Percentiles rank a stretch among this genome's conserved stretches.
These are phyloP conservation scores for Hyaloperonospora brassicae DNA, from an alignment of 352 stramenopile genomes.

Conservation along the genomic window DNA sequence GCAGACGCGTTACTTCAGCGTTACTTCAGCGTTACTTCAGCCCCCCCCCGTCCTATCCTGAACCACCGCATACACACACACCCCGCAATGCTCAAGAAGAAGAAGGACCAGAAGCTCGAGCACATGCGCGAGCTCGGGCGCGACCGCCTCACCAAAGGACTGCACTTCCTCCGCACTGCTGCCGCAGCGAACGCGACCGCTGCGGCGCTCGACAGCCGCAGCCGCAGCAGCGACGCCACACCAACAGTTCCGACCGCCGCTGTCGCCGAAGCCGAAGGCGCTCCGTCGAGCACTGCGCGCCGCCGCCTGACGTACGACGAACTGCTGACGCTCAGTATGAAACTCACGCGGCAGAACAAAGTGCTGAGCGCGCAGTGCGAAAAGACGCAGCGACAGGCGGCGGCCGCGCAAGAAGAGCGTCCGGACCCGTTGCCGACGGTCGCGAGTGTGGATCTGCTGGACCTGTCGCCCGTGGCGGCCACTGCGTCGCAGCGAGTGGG, in stretches of 20 bases:
- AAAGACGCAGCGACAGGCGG: conserved; percentile 23
- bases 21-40: no score
- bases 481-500: conserved; percentile 37
- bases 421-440: conserved; percentile 9
- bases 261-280: neutral
- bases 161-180: conserved; percentile 65
- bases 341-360: conserved; percentile 85
- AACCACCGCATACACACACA: no score
- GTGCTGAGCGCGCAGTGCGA: conserved; percentile 75
- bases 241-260: neutral
- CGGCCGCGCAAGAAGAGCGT: no score
- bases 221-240: neutral
- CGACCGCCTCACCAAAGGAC: conserved; percentile 60
- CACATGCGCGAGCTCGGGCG: conserved; percentile 83
- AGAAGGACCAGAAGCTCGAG: conserved; percentile 85
- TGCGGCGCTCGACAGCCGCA: conserved; percentile 7
- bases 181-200: conserved; percentile 9
- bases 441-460: conserved; percentile 35
- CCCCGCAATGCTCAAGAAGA: conserved; percentile 1
- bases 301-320: conserved; percentile 72
- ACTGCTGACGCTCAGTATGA: conserved; percentile 77
- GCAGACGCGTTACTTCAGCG: no score
- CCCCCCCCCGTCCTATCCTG: no score
- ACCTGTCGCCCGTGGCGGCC: conserved; percentile 39
- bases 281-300: neutral